Conservation (phyloP, 176 grass and related monocot species). For the Puccinellia tenuiflora region DNA sequence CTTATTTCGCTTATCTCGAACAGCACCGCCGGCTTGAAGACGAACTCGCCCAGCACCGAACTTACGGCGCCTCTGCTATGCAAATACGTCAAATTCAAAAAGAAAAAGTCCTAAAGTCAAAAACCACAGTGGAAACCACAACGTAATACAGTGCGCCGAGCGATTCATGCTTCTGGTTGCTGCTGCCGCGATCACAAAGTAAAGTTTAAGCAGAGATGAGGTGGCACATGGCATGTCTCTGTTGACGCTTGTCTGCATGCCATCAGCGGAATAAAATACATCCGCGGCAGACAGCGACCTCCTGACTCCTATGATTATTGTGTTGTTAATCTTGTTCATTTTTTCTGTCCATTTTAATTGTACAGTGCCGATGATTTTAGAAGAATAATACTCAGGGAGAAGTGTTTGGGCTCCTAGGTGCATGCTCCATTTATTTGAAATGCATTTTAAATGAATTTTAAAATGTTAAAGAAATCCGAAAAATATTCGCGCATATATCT, state of each 20-base stretch:
- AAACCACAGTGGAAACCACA: not conserved
- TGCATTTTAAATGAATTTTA: too few species aligned
- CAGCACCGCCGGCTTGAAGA: too few species aligned
- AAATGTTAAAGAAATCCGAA: too few species aligned
- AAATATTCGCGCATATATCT: too few species aligned
- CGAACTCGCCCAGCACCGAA: too few species aligned
- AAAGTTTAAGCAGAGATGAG: slow-evolving; percentile 4
- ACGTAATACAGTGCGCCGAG: not conserved
- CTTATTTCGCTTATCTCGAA: too few species aligned
- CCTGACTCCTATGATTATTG: not conserved
- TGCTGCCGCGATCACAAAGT: not conserved
- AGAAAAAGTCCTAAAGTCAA: too few species aligned
- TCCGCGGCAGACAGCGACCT: slow-evolving; percentile 10
- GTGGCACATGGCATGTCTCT: slow-evolving; percentile 37
- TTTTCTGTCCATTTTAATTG: not conserved
- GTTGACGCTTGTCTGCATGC: slow-evolving; percentile 33
- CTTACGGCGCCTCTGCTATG: too few species aligned
- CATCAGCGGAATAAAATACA: slow-evolving; percentile 4
- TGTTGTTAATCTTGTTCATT: not conserved
- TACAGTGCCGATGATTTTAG: not conserved
- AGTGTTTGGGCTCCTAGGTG: too few species aligned
- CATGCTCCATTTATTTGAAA: too few species aligned
- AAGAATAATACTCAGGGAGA: too few species aligned
- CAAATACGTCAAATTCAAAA: too few species aligned
- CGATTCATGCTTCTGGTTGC: not conserved